Evolutionary conservation across 805 yeast species (phyloP).

Genomic region (Candida chauliodis): DNA sequence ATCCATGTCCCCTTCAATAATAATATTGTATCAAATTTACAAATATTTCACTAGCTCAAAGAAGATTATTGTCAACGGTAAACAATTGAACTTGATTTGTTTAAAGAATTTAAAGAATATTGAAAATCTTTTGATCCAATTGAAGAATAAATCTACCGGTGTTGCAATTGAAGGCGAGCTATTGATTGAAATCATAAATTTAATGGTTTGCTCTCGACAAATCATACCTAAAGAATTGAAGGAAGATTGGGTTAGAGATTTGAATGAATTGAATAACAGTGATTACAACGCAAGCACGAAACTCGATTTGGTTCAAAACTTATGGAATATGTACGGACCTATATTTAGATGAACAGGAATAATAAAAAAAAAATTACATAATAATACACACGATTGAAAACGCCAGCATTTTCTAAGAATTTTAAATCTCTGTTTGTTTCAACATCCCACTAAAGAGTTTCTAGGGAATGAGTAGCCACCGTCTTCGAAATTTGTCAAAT

Average conservation of each 20-base stretch:
- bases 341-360: conserved; percentile 26
- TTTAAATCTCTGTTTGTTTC: background rate
- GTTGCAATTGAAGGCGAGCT: conserved; percentile 50
- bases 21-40: conserved; percentile 50
- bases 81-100: conserved; percentile 32
- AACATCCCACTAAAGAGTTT: conserved; percentile 28
- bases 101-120: conserved; percentile 51
- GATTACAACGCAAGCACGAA: conserved; percentile 36
- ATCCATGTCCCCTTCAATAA: conserved; percentile 77
- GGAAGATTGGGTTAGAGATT: conserved; percentile 59
- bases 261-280: conserved; percentile 53
- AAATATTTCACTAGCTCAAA: conserved; percentile 33
- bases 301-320: conserved; percentile 48
- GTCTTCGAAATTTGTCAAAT: conserved; percentile 67
- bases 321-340: conserved; percentile 58
- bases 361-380: no score
- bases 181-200: conserved; percentile 60
- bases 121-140: conserved; percentile 45
- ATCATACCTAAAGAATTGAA: conserved; percentile 49
- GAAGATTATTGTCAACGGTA: conserved; percentile 29
- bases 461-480: conserved; percentile 62
- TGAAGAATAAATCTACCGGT: conserved; percentile 15
- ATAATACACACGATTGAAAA: conserved; percentile 2
- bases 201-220: conserved; percentile 46
- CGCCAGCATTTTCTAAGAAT: conserved; percentile 2